Conservation (phyloP, 169 alveolate genomes). For the Plasmodium gallinaceum region DNA sequence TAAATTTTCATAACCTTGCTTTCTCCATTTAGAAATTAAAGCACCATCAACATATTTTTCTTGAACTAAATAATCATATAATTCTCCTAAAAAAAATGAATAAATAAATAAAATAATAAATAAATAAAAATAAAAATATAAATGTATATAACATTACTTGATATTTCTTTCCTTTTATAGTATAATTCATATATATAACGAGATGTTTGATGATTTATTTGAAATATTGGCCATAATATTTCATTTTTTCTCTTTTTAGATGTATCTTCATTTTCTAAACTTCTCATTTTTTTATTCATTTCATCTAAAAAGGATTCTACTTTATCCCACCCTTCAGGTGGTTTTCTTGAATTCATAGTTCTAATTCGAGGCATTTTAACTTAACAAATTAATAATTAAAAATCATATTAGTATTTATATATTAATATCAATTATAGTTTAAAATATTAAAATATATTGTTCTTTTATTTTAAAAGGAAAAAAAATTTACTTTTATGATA, state of each 20-base stretch:
- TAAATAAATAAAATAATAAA: not conserved
- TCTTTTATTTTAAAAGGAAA: not conserved
- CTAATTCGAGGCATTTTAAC: constrained; percentile 81
- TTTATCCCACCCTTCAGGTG: constrained; percentile 97
- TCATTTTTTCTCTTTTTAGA: constrained; percentile 97
- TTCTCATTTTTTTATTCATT: constrained; percentile 95
- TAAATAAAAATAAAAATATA: not conserved
- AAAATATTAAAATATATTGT: not conserved
- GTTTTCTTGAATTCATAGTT: constrained; percentile 86
- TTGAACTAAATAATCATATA: constrained; percentile 96
- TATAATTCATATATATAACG: constrained; percentile 95
- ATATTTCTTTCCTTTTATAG: constrained; percentile 94
- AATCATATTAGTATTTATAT: not conserved
- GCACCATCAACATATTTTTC: constrained; percentile 98
- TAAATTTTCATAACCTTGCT: constrained; percentile 97
- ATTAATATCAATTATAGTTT: no score
- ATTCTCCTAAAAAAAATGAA: constrained; percentile 87
- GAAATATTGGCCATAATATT: constrained; percentile 96
- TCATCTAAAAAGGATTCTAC: constrained; percentile 94
- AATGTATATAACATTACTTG: constrained; percentile 83
- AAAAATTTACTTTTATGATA: no score
- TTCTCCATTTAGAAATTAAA: constrained; percentile 99
- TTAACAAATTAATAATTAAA: not conserved
- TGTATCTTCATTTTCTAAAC: constrained; percentile 94
- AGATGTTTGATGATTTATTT: constrained; percentile 97